Base-by-base conservation (phyloP, 2,329 filamentous ascomycete genomes). In the Macroventuria anomochaeta region DNA sequence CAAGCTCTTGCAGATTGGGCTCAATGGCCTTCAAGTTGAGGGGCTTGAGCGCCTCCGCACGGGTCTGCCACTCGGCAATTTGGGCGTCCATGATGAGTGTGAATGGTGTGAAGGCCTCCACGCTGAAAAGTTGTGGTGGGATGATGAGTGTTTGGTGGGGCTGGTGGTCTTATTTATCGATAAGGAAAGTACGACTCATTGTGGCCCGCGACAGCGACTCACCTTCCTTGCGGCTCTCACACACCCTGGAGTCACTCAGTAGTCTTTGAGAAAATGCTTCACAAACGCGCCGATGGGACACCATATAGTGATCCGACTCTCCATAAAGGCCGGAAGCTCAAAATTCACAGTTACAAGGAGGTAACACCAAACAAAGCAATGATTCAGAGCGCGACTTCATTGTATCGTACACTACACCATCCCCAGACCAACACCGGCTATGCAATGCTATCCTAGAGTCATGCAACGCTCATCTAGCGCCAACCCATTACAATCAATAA, bases 21-120 rank as follows among this genome's bases (percentile, higher is more conserved):
- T 95, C 90, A 61, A 93, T 86, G 53, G 88, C 81, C 78, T 95
- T 96, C 79, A 96, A 95, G 76, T 96, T 91, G 47, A 84, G 77
- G 32, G 81, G 75, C 57, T 80, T 78, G 50, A 86, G 75, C 15
- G 77, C 75, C 39, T 80, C 75, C 29, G 83, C 75, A 53, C 84
- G 81, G 32, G 77, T 75, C 57, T 85, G 72, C 85, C 85, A 86
- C 65, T 85, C 81, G 51, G 80, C 71, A 57, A 81, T 72, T 55
- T 72, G 69, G 38, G 70, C 67, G 37, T 72, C 71, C 72, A 74
- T 75, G 37, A 13, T 67, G 26, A 12, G 21, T 32, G 36, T 41
- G 26, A 29, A 20, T 36, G 18, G 15, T 42, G 61, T 55, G 26
- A 37, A 47, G 41, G 34, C 36, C 13, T 29, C 20, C 25, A 12